Evolutionary conservation across 768 basidiomycete species (phyloP).

Genomic region (Lactifluus piperatus): DNA sequence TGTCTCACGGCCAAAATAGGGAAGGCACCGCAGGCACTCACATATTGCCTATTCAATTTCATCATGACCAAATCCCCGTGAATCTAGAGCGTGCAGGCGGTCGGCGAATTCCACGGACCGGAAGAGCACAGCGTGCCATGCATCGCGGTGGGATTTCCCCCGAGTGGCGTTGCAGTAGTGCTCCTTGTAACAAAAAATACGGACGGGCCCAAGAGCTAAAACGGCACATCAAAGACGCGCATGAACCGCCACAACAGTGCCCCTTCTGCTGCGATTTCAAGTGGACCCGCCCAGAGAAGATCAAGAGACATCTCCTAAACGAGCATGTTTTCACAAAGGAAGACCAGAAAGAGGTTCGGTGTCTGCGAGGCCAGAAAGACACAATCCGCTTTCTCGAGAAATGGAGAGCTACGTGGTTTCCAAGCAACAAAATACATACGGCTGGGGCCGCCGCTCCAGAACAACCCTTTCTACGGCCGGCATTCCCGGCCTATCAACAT

Average conservation of each 20-base stretch:
- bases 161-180: neutral
- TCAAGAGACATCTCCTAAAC: neutral
- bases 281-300: constrained; percentile 3
- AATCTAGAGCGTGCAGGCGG: neutral
- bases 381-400: neutral
- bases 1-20: neutral
- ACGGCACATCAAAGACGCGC: neutral
- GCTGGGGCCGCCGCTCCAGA: neutral
- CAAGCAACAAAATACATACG: neutral
- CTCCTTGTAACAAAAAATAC: neutral
- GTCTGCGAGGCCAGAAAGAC: neutral
- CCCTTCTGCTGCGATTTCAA: neutral
- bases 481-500: neutral
- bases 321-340: neutral
- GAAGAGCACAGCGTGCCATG: neutral
- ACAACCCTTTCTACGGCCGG: neutral
- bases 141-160: neutral
- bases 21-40: neutral
- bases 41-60: neutral
- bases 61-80: neutral
- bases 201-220: neutral
- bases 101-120: neutral
- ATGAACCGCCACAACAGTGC: neutral
- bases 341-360: neutral
- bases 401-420: neutral